Evolutionary conservation across 1,284 basidiomycete species (phyloP).

Genomic region (Irpex lacteus): DNA sequence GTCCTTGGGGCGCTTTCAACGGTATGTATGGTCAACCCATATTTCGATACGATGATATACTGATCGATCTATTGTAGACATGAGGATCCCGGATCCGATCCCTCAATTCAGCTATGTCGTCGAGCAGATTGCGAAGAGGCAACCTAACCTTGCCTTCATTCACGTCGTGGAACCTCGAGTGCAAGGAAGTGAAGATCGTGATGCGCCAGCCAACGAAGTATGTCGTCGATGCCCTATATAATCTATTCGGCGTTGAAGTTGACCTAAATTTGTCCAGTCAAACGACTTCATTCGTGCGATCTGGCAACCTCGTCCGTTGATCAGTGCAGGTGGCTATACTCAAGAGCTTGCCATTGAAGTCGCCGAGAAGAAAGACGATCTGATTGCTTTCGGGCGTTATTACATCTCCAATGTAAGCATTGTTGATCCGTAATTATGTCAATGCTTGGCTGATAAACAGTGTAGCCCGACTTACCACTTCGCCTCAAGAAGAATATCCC

Average conservation of each 20-base stretch:
- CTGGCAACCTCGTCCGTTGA: slow-evolving; percentile 23
- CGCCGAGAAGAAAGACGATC: slow-evolving; percentile 30
- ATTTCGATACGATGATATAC: not conserved
- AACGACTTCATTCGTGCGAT: slow-evolving; percentile 29
- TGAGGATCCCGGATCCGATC: slow-evolving; percentile 46
- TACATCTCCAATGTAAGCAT: slow-evolving; percentile 42
- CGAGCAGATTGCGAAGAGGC: slow-evolving; percentile 31
- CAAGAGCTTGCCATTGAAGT: slow-evolving; percentile 22
- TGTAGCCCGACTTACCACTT: slow-evolving; percentile 43
- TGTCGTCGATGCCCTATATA: not conserved
- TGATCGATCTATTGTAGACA: slow-evolving; percentile 25
- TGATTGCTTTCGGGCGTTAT: slow-evolving; percentile 43
- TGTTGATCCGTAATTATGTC: not conserved
- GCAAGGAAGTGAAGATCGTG: slow-evolving; percentile 17
- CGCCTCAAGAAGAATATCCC: slow-evolving; percentile 35
- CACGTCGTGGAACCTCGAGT: slow-evolving; percentile 43
- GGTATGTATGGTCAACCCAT: slow-evolving; percentile 23
- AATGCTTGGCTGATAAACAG: not conserved
- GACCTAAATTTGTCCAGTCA: slow-evolving; percentile 14
- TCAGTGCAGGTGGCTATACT: slow-evolving; percentile 37
- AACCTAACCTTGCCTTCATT: slow-evolving; percentile 53
- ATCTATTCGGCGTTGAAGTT: not conserved
- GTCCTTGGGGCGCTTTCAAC: slow-evolving; percentile 47
- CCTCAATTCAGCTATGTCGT: slow-evolving; percentile 41
- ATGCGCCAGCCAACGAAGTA: slow-evolving; percentile 15